Percentiles rank a stretch among this genome's conserved stretches.
Evolutionary conservation across 2,329 filamentous ascomycete species (phyloP).

Genomic region (Talaromyces marneffei): DNA sequence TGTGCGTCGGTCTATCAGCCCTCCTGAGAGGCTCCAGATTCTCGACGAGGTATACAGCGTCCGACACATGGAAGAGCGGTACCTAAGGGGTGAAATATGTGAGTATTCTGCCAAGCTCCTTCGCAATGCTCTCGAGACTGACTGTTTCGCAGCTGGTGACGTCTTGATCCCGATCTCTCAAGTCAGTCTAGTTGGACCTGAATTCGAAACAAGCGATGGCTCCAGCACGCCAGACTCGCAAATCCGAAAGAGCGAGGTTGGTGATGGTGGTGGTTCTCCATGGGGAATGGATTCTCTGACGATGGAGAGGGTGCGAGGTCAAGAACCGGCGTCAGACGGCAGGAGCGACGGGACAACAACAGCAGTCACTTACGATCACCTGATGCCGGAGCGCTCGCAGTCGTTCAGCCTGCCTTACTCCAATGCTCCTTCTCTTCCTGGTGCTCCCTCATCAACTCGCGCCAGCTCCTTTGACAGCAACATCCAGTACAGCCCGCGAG

Average conservation of each 20-base stretch:
- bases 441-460: slow-evolving; percentile 3
- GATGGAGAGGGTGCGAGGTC: not conserved
- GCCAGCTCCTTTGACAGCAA: slow-evolving; percentile 15
- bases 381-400: not conserved
- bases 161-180: slow-evolving; percentile 27
- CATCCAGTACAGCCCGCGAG: slow-evolving; percentile 11
- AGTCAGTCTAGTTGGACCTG: slow-evolving; percentile 23
- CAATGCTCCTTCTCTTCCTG: not conserved
- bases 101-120: slow-evolving; percentile 9
- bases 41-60: slow-evolving; percentile 39
- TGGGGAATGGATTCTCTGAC: slow-evolving; percentile 10
- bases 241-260: not conserved
- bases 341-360: slow-evolving; percentile 6
- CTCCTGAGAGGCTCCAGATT: slow-evolving; percentile 30
- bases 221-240: slow-evolving; percentile 3
- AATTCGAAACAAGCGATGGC: slow-evolving; percentile 17
- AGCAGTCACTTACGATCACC: slow-evolving; percentile 9
- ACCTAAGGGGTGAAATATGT: slow-evolving; percentile 34
- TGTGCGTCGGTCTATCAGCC: slow-evolving; percentile 33
- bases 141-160: slow-evolving; percentile 21
- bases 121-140: not conserved
- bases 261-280: not conserved
- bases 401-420: not conserved
- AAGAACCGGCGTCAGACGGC: not conserved
- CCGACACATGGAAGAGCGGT: slow-evolving; percentile 35